A percentile compares a stretch with the other conserved stretches of the same genome.
Evolutionary conservation across 164 flowering plant genomes (phyloP).

Genomic region (Tinospora cordifolia): DNA sequence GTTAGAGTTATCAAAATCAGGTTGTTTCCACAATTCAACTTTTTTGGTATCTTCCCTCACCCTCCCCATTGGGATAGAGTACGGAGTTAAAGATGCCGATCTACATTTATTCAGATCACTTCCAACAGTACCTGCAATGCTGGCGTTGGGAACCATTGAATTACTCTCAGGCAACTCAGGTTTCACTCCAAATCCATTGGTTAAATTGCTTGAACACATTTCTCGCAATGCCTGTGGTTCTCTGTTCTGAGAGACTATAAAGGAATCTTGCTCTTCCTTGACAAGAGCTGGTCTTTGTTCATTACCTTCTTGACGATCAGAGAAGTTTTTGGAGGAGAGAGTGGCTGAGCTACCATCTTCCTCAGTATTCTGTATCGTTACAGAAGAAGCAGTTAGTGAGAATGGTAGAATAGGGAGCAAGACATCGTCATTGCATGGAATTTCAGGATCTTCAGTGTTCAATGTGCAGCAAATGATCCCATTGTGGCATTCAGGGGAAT

Average conservation of each 20-base stretch:
- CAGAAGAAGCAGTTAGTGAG: constrained; percentile 18
- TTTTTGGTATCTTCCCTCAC: constrained; percentile 23
- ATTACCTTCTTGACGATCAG: constrained; percentile 17
- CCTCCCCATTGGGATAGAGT: constrained; percentile 10
- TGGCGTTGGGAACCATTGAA: constrained; percentile 10
- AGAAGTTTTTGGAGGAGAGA: constrained; percentile 20
- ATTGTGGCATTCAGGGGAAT: constrained; percentile 27
- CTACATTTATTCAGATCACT: constrained; percentile 20
- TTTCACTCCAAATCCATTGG: constrained; percentile 19
- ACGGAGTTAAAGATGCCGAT: constrained; percentile 14
- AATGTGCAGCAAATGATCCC: constrained; percentile 50
- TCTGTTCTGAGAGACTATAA: constrained; percentile 18
- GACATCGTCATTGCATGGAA: constrained; percentile 71
- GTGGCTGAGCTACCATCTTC: constrained; percentile 21
- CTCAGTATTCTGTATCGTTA: constrained; percentile 6
- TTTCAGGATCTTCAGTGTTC: constrained; percentile 64
- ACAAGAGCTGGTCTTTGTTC: constrained; percentile 20
- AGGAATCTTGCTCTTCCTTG: constrained; percentile 22
- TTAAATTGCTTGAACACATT: constrained; percentile 13
- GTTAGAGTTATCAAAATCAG: constrained; percentile 5
- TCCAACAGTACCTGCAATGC: constrained; percentile 13
- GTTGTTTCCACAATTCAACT: constrained; percentile 18
- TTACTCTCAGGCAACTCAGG: constrained; percentile 26
- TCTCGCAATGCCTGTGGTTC: constrained; percentile 21
- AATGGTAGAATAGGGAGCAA: constrained; percentile 21